Evolutionary conservation across 2,329 filamentous ascomycete genomes (phyloP).

Genomic region (Aspergillus brasiliensis): DNA sequence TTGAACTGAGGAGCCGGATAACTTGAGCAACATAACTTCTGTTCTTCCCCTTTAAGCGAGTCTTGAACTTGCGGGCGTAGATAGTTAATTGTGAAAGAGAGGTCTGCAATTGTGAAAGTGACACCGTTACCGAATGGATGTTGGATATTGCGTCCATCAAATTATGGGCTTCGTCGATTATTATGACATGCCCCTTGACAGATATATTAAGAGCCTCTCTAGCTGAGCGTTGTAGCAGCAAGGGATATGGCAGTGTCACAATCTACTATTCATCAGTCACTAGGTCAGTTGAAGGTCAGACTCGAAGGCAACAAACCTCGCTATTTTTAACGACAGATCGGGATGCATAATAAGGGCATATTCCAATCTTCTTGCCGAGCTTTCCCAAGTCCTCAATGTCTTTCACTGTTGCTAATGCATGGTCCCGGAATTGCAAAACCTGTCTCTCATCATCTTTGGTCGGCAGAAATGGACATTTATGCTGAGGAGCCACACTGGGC

Average conservation of each 20-base stretch:
- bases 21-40: conserved; percentile 88
- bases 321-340: conserved; percentile 77
- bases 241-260: conserved; percentile 86
- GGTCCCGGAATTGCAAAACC: conserved; percentile 81
- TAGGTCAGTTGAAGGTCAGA: neutral
- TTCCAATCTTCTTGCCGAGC: conserved; percentile 73
- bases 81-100: conserved; percentile 74
- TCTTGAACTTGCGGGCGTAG: conserved; percentile 87
- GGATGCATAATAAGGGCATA: conserved; percentile 97
- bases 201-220: conserved; percentile 85
- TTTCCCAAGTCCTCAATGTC: conserved; percentile 90
- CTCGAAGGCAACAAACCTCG: conserved; percentile 56
- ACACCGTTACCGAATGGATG: conserved; percentile 79
- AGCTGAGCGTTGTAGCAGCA: conserved; percentile 83
- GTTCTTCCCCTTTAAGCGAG: conserved; percentile 86
- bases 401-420: conserved; percentile 77
- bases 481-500: conserved; percentile 60
- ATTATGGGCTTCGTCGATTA: conserved; percentile 97
- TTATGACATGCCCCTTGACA: conserved; percentile 83
- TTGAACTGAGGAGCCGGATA: conserved; percentile 77
- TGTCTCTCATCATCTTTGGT: conserved; percentile 72
- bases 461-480: conserved; percentile 75
- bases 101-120: conserved; percentile 69
- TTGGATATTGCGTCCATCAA: conserved; percentile 91
- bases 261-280: conserved; percentile 54